Evolutionary conservation across 306 rosid species (phyloP), one percentile per base, ranked within the genome.

Genomic region (Prinsepia uniflora): DNA sequence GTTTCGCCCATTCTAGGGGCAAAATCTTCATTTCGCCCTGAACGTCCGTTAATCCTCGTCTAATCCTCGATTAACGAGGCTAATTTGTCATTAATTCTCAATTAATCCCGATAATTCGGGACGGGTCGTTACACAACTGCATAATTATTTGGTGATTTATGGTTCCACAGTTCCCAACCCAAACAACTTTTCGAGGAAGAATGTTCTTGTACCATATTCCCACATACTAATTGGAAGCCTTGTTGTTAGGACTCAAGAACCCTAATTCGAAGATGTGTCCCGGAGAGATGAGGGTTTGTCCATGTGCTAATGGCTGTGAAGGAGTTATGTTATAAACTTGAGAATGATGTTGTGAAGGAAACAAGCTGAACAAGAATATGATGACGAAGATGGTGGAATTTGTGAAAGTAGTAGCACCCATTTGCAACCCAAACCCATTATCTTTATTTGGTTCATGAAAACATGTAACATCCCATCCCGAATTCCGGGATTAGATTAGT

Each of bases 201-300:
- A 34, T 65, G 65, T 39, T 40, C 55, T 48, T 13, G 43, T 70
- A 70, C 90, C 92, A 88, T 17, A 85, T 74, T 19, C 88, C 88
- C 5, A 81, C 73, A 1, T 77, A 87, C 6, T 59, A 72, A 14
- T 75, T 65, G 22, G 75, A 41, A 5, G 90, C 36, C 1, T 88
- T 77, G 30, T 79, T 79, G 49, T 18, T 13, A 6, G 85, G 83
- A 54, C n/a, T 73, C 63, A 88, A 88, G 76, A 88, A 88, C 0
- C 88, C 86, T 22, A 88, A 45, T 13, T 75, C 73, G 54, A 77
- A 85, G 49, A 48, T 8, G 6, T 30, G 58, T 66, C 44, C 40
- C 5, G 65, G 52, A 13, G 74, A 72, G 60, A 66, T 14, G 10
- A 78, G 52, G 67, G 74, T 78, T 72, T 65, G 58, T 47, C 15